phyloP scores from a whole-genome alignment of 768 basidiomycete genomes.

The Lentinula sp. region DNA sequence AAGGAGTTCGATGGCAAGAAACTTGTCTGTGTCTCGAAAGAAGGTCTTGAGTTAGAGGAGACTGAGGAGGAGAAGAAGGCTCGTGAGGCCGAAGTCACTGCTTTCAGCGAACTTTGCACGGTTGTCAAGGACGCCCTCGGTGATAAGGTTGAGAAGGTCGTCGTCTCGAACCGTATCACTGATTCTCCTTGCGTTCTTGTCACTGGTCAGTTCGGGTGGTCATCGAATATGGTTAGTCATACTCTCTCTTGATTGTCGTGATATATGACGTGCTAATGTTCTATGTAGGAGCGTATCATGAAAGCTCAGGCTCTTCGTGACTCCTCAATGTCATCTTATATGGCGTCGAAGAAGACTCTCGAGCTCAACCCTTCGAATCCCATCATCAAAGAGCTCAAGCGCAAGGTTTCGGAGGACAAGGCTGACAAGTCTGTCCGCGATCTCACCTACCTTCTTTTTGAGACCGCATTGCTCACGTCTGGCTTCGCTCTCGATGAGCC shows the following conservation, averaged over 20 bases:
- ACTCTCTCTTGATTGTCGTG: background rate
- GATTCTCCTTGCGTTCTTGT: constrained; percentile 97
- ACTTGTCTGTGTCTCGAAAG: constrained; percentile 96
- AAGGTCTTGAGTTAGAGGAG: constrained; percentile 98
- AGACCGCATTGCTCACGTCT: constrained; percentile 93
- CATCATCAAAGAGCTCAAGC: constrained; percentile 94
- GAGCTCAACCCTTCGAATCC: constrained; percentile 91
- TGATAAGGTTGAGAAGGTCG: constrained; percentile 99
- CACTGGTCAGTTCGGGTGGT: constrained; percentile 99
- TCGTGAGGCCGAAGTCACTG: constrained; percentile 80
- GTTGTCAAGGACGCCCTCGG: constrained; percentile 98
- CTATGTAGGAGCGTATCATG: constrained; percentile 86
- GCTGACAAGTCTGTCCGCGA: constrained; percentile 98
- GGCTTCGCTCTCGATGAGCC: constrained; percentile 97
- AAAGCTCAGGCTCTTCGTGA: constrained; percentile 97
- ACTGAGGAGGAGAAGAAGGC: constrained; percentile 94
- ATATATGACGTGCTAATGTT: background rate
- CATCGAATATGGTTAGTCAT: constrained; percentile 84
- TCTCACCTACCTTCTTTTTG: constrained; percentile 91
- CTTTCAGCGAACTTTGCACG: constrained; percentile 84
- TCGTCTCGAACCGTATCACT: constrained; percentile 94
- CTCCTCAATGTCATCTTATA: constrained; percentile 97
- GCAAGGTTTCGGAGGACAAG: constrained; percentile 95
- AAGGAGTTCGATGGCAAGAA: constrained; percentile 99
- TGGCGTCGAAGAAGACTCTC: constrained; percentile 97